Conservation (phyloP, 352 stramenopile genomes). For the Phytophthora colocasiae region DNA sequence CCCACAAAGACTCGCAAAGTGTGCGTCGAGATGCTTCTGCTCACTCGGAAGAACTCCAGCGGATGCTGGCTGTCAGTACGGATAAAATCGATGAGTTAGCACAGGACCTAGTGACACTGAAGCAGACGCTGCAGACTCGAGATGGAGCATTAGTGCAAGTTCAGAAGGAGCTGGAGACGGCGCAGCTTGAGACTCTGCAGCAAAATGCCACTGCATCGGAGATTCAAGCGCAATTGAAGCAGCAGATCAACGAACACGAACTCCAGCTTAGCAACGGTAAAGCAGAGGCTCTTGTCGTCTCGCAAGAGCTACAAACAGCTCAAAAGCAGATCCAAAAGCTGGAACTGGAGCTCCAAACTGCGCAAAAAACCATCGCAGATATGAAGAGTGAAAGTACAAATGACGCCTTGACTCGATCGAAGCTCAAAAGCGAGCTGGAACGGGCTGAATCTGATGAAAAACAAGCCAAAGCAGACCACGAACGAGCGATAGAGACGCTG, state of each 20-base stretch:
- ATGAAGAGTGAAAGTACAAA: slow-evolving; percentile 26
- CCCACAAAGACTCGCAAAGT: slow-evolving; percentile 57
- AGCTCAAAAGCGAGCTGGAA: slow-evolving; percentile 36
- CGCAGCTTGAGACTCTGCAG: slow-evolving; percentile 56
- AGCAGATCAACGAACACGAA: slow-evolving; percentile 50
- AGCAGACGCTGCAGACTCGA: slow-evolving; percentile 45
- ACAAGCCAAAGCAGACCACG: slow-evolving; percentile 21
- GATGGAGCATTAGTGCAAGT: slow-evolving; percentile 47
- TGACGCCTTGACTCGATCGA: slow-evolving; percentile 21
- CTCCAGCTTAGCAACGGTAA: slow-evolving; percentile 46
- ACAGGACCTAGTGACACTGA: slow-evolving; percentile 46
- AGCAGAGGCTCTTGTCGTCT: slow-evolving; percentile 32
- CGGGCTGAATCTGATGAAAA: slow-evolving; percentile 32
- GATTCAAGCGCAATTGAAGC: slow-evolving; percentile 36
- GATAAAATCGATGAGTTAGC: slow-evolving; percentile 55
- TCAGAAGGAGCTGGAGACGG: slow-evolving; percentile 52
- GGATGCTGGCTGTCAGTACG: slow-evolving; percentile 44
- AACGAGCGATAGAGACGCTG: slow-evolving; percentile 15
- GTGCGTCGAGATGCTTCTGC: slow-evolving; percentile 60
- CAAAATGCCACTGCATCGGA: slow-evolving; percentile 47
- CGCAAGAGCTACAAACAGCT: slow-evolving; percentile 30
- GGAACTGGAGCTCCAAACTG: slow-evolving; percentile 40
- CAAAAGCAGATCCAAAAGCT: slow-evolving; percentile 47
- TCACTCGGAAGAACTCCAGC: slow-evolving; percentile 51
- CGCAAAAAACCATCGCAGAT: slow-evolving; percentile 27